Base-by-base conservation (phyloP, 108 stramenopile genomes). In the Skeletonema menzelii region DNA sequence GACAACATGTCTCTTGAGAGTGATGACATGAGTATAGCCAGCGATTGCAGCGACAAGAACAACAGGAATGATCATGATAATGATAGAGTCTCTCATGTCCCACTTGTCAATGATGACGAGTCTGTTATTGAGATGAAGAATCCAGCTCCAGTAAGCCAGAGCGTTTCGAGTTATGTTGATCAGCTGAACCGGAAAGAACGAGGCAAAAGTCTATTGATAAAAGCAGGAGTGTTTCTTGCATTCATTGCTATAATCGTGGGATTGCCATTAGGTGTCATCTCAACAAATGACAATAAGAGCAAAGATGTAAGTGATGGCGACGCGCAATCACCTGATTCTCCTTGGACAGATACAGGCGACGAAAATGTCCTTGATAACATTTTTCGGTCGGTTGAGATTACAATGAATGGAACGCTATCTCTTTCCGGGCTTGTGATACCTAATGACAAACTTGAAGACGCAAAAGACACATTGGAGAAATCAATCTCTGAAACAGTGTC, bases 91-190 rank as follows among this genome's bases (percentile, higher is more conserved):
- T 47, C 80, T 4, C 56, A 53, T 53, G 49, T 59, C 2, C 80
- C 80, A 26, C 40, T 80, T 35, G 59, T 80, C 42, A 80, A 80
- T 47, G 80, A 80, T 61, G 80, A 80, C 32, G 80, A 80, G 56
- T 70, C 69, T 1, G 68, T 67, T 10, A 53, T 80, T 1, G 80
- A 80, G 11, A 74, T 80, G 80, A 66, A 67, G 27, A 66, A 67
- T n/a, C 80, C 80, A 20, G 80, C 80, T n/a, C 80, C 80, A 15
- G 58, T 70, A n/a, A 70, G 65, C 32, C 73, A 73, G 32, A 70
- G 59, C 15, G 80, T 80, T 3, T 72, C 70, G 28, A 67, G 70
- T 38, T 80, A 74, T 56, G 80, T 80, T 32, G 67, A 70, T 20
- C 67, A 73, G 13, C 70, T 80, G 80, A 80, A 80, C 61, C 63